Evolutionary conservation across 768 basidiomycete species (phyloP), one percentile per base, ranked within the genome.

Genomic region (Lactarius sp.): DNA sequence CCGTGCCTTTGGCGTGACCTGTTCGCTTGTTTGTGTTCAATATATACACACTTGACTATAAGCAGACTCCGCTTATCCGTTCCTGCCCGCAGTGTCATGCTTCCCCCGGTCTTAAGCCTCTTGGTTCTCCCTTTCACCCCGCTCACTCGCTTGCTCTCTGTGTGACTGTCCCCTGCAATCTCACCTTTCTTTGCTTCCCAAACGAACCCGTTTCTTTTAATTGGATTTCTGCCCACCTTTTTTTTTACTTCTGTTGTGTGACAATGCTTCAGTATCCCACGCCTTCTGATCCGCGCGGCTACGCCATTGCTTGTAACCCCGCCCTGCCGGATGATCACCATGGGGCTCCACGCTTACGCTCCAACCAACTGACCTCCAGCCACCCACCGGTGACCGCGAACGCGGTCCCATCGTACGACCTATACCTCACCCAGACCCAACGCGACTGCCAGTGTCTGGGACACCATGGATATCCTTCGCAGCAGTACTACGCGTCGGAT

Each of bases 21-120:
- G 22, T 27, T 27, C 22, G 22, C 22, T 27, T 27, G 22, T 27
- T 27, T 27, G 22, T 27, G 1, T 1, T 27, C 22, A 27, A 27
- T 27, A 27, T 27, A 27, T 27, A 27, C 22, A 27, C 22, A 27
- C 22, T 27, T 27, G 22, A 27, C 22, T 27, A 27, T 27, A 27
- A 27, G 22, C 22, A 27, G 22, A 27, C 22, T 27, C 22, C 22
- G 22, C 22, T 27, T 27, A 27, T 27, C 22, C 22, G 22, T 27
- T 27, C 22, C 22, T 27, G 22, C 22, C 22, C 22, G 22, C 22
- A 27, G 22, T 51, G 37, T 5, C 0, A 50, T 54, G 46, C 60
- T 64, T 33, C 59, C 64, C 46, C 54, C 54, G 59, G 64, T 65
- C 47, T 56, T 56, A 64, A 60, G 59, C 22, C 22, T 27, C 34